Evolutionary conservation across 345 rosid species (phyloP), one percentile per base, ranked within the genome.

Genomic region (Brassica nigra): DNA sequence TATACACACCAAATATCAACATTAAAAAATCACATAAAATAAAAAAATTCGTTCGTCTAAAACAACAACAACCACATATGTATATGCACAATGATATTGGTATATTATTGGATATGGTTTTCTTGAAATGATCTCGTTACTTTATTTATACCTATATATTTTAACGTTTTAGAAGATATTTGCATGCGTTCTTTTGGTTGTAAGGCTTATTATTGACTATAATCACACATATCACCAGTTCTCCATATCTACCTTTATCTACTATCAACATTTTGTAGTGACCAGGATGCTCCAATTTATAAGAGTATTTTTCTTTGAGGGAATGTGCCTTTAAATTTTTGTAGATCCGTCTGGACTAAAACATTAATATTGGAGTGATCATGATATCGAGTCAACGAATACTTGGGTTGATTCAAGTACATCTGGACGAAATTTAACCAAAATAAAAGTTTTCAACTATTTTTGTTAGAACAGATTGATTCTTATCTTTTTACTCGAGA

Each of bases 101-200:
- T 34, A 34, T 34, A 34, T 34, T 34, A 34, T 49, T 57, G 2
- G 29, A 36, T 27, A 8, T 37, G 9, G 4, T 14, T 14, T 47
- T 31, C 16, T 44, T 73, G 64, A 74, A 74, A 79, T 66, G 78
- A 72, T 78, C 77, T 78, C 52, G 33, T 71, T 16, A n/a, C 27
- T 18, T 77, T 62, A 9, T 30, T 52, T 63, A 23, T 49, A 49
- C 8, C 29, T 71, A 8, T 78, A 8, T 78, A 52, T 65, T 54
- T 37, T 55, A 64, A 36, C 27, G 58, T 49, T 62, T 54, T 0
- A 23, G 27, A 62, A 54, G 31, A 34, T 77, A 10, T 33, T 42
- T 71, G 44, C 61, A 71, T 49, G 66, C 44, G 52, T 27, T 62
- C 3, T 54, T 27, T 54, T 52, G 71, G 44, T 10, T 65, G 65